Conservation (phyloP, 768 basidiomycete species). For the Tulasnella sp. region DNA sequence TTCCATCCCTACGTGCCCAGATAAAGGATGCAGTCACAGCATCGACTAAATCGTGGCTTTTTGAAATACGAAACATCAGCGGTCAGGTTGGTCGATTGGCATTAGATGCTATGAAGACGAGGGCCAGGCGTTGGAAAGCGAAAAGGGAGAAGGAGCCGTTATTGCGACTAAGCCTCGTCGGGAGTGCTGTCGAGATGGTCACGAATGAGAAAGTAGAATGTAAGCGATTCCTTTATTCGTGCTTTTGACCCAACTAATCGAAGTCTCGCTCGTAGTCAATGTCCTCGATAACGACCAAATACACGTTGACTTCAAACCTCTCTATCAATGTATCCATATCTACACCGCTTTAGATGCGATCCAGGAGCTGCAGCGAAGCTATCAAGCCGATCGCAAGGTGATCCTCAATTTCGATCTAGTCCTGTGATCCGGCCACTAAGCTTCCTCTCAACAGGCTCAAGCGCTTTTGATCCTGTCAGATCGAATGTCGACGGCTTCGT, state of each 20-base stretch:
- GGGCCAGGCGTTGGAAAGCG: constrained; percentile 72
- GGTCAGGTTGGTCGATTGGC: constrained; percentile 78
- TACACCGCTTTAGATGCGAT: constrained; percentile 86
- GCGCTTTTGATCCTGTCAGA: constrained; percentile 83
- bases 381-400: constrained; percentile 95
- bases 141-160: constrained; percentile 78
- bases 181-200: constrained; percentile 85
- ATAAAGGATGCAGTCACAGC: constrained; percentile 92
- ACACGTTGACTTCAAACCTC: constrained; percentile 83
- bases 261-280: constrained; percentile 45
- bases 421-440: not conserved
- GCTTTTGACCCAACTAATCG: not conserved
- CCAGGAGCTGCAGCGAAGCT: constrained; percentile 79
- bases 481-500: constrained; percentile 14
- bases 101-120: constrained; percentile 77
- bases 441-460: constrained; percentile 58
- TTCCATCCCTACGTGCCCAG: constrained; percentile 80
- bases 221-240: constrained; percentile 35
- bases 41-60: constrained; percentile 91
- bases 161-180: constrained; percentile 64
- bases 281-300: constrained; percentile 85
- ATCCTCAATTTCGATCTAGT: constrained; percentile 5
- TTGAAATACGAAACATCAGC: constrained; percentile 85
- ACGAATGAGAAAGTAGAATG: constrained; percentile 92
- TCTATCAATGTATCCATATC: constrained; percentile 96